A percentile compares a stretch with the other conserved stretches of the same genome.
phyloP scores from a whole-genome alignment of 2,329 filamentous ascomycete species.

The Colletotrichum sojae region DNA sequence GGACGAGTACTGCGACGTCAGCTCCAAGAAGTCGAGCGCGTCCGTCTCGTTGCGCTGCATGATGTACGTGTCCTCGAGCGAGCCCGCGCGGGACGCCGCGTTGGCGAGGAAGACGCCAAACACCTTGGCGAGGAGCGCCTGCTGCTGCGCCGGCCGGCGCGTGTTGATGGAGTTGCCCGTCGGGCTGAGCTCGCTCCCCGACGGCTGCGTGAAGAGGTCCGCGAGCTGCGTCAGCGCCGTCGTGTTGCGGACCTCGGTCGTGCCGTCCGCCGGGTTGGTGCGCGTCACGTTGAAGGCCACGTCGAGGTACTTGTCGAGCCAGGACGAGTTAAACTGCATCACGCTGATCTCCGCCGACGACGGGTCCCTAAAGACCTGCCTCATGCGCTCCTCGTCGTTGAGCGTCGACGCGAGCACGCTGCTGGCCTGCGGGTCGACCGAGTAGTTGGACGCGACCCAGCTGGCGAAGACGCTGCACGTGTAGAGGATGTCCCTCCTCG shows the following conservation, averaged over 20 bases:
- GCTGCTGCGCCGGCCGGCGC: neutral
- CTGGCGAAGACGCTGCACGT: conserved; percentile 10
- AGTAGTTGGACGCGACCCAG: conserved; percentile 16
- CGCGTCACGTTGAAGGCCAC: neutral
- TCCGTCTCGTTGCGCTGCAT: too few species aligned
- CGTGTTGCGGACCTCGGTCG: neutral
- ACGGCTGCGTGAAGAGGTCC: neutral
- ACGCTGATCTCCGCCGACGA: neutral
- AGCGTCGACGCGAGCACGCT: neutral
- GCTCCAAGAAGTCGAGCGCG: neutral
- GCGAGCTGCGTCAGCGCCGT: neutral
- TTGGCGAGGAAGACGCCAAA: conserved; percentile 20
- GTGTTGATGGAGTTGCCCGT: neutral
- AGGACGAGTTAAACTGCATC: neutral
- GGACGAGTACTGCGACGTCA: neutral
- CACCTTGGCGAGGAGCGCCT: conserved; percentile 4
- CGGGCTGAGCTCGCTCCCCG: neutral
- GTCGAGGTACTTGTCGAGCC: neutral
- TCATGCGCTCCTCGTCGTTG: neutral
- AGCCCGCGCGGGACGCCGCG: neutral
- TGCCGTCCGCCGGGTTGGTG: neutral
- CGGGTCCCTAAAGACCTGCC: neutral
- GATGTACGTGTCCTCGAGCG: neutral
- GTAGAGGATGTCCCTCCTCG: neutral
- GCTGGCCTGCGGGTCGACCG: conserved; percentile 8